Evolutionary conservation across 148 eudicot genomes (phyloP), one percentile per base, ranked within the genome.

Genomic region (Talinum fruticosum): DNA sequence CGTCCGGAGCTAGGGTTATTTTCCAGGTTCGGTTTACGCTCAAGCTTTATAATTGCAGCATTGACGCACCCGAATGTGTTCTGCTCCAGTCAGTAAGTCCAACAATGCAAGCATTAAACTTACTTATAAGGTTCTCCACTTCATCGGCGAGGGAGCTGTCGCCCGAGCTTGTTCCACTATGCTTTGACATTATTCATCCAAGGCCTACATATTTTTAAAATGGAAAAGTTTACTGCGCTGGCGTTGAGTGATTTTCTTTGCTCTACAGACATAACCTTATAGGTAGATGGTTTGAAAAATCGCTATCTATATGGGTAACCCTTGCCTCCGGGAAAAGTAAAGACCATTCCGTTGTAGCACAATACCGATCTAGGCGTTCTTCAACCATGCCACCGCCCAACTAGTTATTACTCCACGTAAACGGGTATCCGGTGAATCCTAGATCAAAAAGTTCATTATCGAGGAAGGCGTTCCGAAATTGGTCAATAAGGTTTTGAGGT

Each of bases 11-110:
- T 1, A 3, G 1, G 8, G 33, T 66, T n/a, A 3, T 5, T 33
- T 1, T 16, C 1, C 1, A 0, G 1, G 1, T 18, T 16, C 0
- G 33, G n/a, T 10, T 18, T 1, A 2, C 0, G 0, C 24, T 34
- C 45, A 2, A 30, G 1, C 6, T 14, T 7, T 23, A 1, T 16
- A 6, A 67, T 67, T n/a, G 15, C n/a, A 0, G 33, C 3, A 0
- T 15, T 8, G 6, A 66, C 38, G 33, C 33, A 6, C 4, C 69
- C 69, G 19, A 66, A 47, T 7, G 15, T 18, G 1, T 47, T 6
- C 15, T 47, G 15, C 15, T 47, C 53, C 53, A 47, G 15, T 47
- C 4, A 1, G 8, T 2, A 13, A 47, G 53, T 13, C 2, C 53
- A 8, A 2, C 8, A 1, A 1, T 8, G 15, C n/a, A n/a, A n/a